Conservation (phyloP, 345 rosid genomes). For the Melaleuca alternifolia region DNA sequence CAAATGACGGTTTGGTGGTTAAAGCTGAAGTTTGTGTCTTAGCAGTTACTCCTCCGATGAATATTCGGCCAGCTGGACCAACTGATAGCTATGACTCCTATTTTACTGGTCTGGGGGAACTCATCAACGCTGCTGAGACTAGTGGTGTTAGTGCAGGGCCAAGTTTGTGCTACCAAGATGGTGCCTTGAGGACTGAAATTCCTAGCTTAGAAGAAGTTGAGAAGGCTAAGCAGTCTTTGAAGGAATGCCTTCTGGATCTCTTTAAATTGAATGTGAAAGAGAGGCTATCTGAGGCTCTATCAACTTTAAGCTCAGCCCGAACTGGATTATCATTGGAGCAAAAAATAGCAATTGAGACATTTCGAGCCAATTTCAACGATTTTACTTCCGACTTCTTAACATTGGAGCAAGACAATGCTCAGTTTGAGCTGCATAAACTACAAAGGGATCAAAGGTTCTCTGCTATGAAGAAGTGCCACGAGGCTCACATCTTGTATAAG, state of each 20-base stretch:
- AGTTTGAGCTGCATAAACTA: not conserved
- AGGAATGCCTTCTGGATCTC: constrained; percentile 4
- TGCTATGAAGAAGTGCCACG: not conserved
- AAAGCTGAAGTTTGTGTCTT: not conserved
- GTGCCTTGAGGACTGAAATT: not conserved
- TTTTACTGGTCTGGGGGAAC: not conserved
- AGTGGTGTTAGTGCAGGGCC: not conserved
- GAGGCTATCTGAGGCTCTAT: not conserved
- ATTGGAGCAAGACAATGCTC: not conserved
- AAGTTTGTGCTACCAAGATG: not conserved
- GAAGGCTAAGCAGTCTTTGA: constrained; percentile 1
- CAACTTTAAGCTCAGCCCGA: not conserved
- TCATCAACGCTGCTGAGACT: not conserved
- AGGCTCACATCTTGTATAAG: not conserved
- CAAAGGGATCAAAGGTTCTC: not conserved
- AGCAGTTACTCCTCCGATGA: not conserved
- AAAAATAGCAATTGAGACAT: not conserved
- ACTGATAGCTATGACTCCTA: not conserved
- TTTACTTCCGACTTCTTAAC: not conserved
- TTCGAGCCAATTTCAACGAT: not conserved
- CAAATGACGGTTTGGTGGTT: not conserved
- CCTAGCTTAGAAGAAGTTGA: constrained; percentile 1
- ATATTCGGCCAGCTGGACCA: not conserved
- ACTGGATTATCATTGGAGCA: not conserved
- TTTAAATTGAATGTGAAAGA: constrained; percentile 5